Base-by-base conservation (phyloP, 1,284 basidiomycete species). In the Leccinum colubrinum region DNA sequence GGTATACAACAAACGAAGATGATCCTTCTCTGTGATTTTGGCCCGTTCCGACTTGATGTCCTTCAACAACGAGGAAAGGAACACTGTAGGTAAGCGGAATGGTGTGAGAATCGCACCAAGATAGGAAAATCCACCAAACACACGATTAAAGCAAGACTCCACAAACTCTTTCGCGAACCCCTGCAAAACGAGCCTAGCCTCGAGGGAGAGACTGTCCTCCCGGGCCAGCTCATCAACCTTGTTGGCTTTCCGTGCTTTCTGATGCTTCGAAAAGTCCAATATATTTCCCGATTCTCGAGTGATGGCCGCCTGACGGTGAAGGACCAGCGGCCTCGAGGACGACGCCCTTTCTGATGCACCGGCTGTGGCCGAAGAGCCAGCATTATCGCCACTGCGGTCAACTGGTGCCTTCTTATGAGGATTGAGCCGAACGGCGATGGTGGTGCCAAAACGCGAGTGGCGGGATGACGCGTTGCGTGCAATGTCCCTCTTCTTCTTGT, bases 371-470 rank as follows among this genome's bases (percentile, higher is more conserved):
- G 74, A 74, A 33, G 75, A 61, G 39, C 70, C 74, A 50, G 74
- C 72, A 55, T 70, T 74, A 62, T 75, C 70, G 20, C 71, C 70
- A 46, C 68, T 67, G 33, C 67, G 72, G 35, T 70, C 72, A 39
- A 64, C 68, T 4, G 63, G 59, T 30, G 62, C 62, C 52, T 77
- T 78, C 73, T 84, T 84, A 69, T 80, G 81, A 22, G 85, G 74
- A 62, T 91, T 86, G 68, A 88, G 78, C 65, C 82, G 84, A 56
- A 97, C 88, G 12, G 89, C 78, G 64, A 97, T 88, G 2, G 95
- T 97, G 0, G 95, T 97, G 0, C 95, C 95, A 74, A 98, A 98
- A 43, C 95, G 86, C 25, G 94, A 94, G 76, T 98, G 95, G 30
- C 95, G 85, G 15, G 93, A 91, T n/a, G 86, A 82, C 2, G 86